Evolutionary conservation across 352 stramenopile genomes (phyloP), one percentile per base, ranked within the genome.

Genomic region (Pythium monospermum): DNA sequence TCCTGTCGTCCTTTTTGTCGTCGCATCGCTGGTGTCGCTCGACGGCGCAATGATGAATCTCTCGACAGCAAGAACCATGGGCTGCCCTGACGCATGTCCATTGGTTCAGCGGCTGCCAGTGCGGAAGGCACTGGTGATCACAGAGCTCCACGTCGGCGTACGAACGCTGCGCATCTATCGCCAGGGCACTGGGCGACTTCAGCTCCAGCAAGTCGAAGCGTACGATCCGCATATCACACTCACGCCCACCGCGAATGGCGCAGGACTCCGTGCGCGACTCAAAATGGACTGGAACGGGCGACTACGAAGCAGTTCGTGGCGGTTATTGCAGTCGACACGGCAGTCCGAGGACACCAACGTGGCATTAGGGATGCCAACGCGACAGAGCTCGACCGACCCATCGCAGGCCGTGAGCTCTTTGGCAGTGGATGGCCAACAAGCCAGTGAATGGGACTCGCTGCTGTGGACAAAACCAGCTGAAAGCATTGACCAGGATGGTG

Each of bases 341-440:
- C 65, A 66, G 15, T 86, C 77, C 1, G 50, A 83, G 22, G 62
- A 82, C 12, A 77, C 85, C 41, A 91, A 91, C 37, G 26, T 87
- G 1, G 80, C 77, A 0, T 11, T 46, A 19, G 65, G 76, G 0
- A 87, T 91, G 77, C 51, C 49, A 1, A 85, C 77, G 6, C 68
- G 58, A 1, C 77, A 89, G 48, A 91, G 77, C 46, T 84, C 64
- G n/a, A 83, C 74, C 0, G 68, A 49, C 15, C 59, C 66, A 2
- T 53, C 49, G 3, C 30, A 62, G 33, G 74, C 77, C 2, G 35
- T 74, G 15, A 68, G 73, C 22, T 69, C 66, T 15, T 44, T 88
- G 6, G 74, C 74, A 19, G 74, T 85, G 2, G 73, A 88, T 25
- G 77, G 75, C 0, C 46, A 78, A 40, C 30, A 27, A 4, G 53